phyloP scores from a whole-genome alignment of 2,329 filamentous ascomycete species.

The Diaporthe caulivora region DNA sequence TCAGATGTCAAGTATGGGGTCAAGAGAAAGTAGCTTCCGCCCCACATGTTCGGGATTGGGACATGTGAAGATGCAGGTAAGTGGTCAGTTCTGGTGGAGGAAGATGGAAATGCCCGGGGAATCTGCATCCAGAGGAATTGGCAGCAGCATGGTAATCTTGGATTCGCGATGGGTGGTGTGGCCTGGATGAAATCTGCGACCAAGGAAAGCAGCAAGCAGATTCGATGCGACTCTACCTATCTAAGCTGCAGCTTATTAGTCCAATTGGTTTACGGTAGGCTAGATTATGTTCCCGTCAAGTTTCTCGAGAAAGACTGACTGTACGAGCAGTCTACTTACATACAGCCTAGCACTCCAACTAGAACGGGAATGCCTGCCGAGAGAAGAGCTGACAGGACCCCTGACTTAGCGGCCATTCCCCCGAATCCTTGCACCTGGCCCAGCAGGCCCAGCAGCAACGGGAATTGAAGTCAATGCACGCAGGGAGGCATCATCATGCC shows the following conservation, averaged over 20 bases:
- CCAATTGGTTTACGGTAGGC: neutral
- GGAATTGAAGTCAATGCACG: constrained; percentile 24
- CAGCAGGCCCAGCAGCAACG: neutral
- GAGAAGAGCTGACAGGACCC: constrained; percentile 12
- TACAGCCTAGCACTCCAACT: too few species aligned
- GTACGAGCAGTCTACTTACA: too few species aligned
- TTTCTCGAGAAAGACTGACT: too few species aligned
- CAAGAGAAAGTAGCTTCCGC: constrained; percentile 13
- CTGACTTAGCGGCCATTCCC: constrained; percentile 31
- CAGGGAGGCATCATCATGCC: constrained; percentile 23
- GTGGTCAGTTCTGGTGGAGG: constrained; percentile 13
- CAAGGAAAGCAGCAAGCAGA: constrained; percentile 7
- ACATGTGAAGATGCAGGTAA: constrained; percentile 3
- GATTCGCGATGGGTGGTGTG: neutral
- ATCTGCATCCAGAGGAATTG: constrained; percentile 12
- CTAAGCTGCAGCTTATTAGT: neutral
- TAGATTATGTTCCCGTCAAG: too few species aligned
- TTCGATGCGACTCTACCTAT: constrained; percentile 13
- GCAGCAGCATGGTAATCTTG: constrained; percentile 19
- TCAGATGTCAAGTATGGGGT: constrained; percentile 24
- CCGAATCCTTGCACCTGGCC: constrained; percentile 32
- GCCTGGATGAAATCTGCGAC: constrained; percentile 23
- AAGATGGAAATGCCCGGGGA: constrained; percentile 27
- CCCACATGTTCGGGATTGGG: constrained; percentile 30
- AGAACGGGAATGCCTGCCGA: neutral